These are phyloP conservation scores for Trypanosoma rangeli DNA, from an alignment of 208 protist species.

Conservation along the genomic window DNA sequence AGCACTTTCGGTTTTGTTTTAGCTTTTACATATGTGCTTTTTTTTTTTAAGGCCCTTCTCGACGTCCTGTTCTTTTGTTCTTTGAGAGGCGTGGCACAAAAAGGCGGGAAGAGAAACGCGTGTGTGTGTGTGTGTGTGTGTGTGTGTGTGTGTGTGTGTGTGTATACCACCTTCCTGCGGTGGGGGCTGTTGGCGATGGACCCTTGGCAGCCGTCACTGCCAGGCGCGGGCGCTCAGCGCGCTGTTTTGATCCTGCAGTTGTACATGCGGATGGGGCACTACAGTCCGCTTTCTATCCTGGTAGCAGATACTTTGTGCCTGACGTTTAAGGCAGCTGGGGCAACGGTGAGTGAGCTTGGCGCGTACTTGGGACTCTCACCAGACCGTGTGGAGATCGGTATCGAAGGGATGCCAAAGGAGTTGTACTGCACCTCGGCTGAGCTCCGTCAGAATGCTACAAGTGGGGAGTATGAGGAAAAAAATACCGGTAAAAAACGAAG, in stretches of 20 bases:
- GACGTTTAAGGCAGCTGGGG: constrained; percentile 68
- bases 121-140: background rate
- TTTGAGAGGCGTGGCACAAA: background rate
- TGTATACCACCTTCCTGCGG: background rate
- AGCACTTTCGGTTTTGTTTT: background rate
- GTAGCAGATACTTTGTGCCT: constrained; percentile 74
- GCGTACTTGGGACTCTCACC: constrained; percentile 62
- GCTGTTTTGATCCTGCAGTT: constrained; percentile 67
- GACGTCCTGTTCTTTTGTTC: constrained; percentile 6
- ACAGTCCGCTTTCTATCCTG: constrained; percentile 53
- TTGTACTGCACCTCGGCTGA: constrained; percentile 69
- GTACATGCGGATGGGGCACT: constrained; percentile 78
- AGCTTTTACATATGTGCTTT: constrained; percentile 10
- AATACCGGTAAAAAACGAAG: constrained; percentile 8
- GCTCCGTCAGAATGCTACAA: constrained; percentile 22
- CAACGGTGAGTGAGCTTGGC: constrained; percentile 61
- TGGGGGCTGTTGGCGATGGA: constrained; percentile 29
- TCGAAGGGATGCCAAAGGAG: constrained; percentile 58
- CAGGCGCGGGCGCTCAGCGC: constrained; percentile 71
- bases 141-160: background rate
- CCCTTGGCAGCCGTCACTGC: constrained; percentile 48
- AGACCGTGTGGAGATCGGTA: constrained; percentile 44
- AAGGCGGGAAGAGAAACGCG: background rate
- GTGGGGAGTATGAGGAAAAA: constrained; percentile 5
- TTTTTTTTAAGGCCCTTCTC: constrained; percentile 11